These are phyloP conservation scores for Cyclocybe aegerita DNA, from an alignment of 768 basidiomycete species.

Conservation along the genomic window DNA sequence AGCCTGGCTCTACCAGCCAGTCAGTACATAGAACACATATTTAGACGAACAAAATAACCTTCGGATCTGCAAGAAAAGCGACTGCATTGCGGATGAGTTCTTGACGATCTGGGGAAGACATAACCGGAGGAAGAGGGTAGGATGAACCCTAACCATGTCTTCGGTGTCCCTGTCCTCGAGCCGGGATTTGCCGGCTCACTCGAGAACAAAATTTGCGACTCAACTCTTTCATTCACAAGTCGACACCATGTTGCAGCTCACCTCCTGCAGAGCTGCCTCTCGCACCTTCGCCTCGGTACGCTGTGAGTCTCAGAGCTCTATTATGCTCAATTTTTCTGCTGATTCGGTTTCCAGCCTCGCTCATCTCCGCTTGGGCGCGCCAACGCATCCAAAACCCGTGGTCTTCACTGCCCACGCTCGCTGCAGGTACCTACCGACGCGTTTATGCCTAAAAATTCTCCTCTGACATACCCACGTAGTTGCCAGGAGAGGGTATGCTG, in stretches of 20 bases:
- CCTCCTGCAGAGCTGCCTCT: conserved; percentile 48
- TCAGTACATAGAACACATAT: neutral
- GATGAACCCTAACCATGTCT: conserved; percentile 16
- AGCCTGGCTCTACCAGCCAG: conserved; percentile 56
- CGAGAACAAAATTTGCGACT: conserved; percentile 26
- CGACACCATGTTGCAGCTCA: conserved; percentile 49
- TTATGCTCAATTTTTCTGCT: neutral
- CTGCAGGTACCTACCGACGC: conserved; percentile 27
- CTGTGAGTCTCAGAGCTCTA: conserved; percentile 30
- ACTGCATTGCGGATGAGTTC: conserved; percentile 83
- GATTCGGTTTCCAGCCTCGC: conserved; percentile 25
- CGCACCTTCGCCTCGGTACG: conserved; percentile 45
- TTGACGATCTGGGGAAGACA: conserved; percentile 57
- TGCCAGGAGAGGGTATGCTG: conserved; percentile 72
- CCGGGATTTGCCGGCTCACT: conserved; percentile 21
- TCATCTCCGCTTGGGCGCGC: conserved; percentile 33
- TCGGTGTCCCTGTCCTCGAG: conserved; percentile 13
- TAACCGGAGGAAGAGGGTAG: conserved; percentile 22
- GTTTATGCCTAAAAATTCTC: neutral
- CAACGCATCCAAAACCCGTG: conserved; percentile 31
- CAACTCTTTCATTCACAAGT: conserved; percentile 15
- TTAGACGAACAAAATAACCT: conserved; percentile 39
- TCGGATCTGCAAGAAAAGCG: conserved; percentile 81
- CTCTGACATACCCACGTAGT: conserved; percentile 29
- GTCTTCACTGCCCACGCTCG: conserved; percentile 21